These are phyloP conservation scores for Hemileccinum rubropunctum DNA, from an alignment of 768 basidiomycete species.

Conservation along the genomic window DNA sequence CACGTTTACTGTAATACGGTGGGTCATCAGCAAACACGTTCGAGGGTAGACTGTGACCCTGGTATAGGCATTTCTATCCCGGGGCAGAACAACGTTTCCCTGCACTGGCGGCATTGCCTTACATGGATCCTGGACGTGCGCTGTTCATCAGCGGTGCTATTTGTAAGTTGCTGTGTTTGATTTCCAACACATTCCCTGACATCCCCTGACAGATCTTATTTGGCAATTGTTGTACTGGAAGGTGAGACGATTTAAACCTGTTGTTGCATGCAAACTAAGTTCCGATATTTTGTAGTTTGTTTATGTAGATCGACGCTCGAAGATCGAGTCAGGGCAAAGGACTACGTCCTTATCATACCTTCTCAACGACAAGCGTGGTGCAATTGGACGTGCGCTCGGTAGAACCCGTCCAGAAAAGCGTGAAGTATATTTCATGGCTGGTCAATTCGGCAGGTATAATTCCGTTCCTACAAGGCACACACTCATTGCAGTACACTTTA, in stretches of 20 bases:
- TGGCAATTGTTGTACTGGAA: conserved; percentile 98
- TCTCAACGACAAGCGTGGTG: conserved; percentile 82
- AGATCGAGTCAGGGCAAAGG: conserved; percentile 89
- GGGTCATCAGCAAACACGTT: conserved; percentile 21
- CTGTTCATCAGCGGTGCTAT: conserved; percentile 79
- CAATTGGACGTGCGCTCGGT: conserved; percentile 71
- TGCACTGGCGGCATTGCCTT: conserved; percentile 66
- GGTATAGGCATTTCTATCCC: conserved; percentile 80
- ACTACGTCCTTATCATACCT: conserved; percentile 89
- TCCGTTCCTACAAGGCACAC: not conserved
- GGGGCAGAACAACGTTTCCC: conserved; percentile 81
- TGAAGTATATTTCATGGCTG: conserved; percentile 74
- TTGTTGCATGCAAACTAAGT: not conserved
- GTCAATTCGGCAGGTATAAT: conserved; percentile 65
- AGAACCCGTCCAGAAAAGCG: conserved; percentile 60
- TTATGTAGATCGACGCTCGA: conserved; percentile 80
- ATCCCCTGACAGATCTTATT: conserved; percentile 60
- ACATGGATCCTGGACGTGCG: conserved; percentile 67
- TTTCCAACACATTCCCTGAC: conserved; percentile 10
- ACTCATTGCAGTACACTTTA: conserved; percentile 27
- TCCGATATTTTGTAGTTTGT: conserved; percentile 57
- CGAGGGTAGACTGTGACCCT: conserved; percentile 5
- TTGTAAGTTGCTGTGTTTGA: conserved; percentile 50
- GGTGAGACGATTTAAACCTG: conserved; percentile 35
- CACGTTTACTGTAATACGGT: conserved; percentile 89